Evolutionary conservation across 2,329 filamentous ascomycete species (phyloP), one percentile per base, ranked within the genome.

Genomic region (Atkinsonella hypoxylon): DNA sequence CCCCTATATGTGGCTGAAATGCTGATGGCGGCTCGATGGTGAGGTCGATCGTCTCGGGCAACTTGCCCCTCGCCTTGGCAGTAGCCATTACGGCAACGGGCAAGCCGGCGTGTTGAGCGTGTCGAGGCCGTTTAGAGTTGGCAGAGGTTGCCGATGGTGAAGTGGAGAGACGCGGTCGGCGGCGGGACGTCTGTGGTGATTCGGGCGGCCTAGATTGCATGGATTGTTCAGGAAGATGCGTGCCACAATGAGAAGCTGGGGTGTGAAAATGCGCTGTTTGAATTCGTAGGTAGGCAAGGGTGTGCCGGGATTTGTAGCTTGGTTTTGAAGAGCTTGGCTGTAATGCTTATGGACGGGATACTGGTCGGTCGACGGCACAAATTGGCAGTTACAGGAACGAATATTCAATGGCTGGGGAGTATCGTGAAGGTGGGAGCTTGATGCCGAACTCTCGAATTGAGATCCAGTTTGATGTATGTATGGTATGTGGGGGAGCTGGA

Each of bases 1-100:
- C 83, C 32, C 89, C 89, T 11, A 77, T 74, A 60, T 87, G 81
- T 12, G 88, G 83, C 58, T 85, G 86, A 62, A 90, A 87, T 47
- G 70, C 67, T 34, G 67, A 64, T 18, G 66, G 61, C 22, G 54
- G 56, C 52, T 60, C 58, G 42, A 64, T 64, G 39, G 65, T 64
- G 39, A 64, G 58, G 53, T 70, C 67, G 51, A 67, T 55, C 20
- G 60, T 61, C 50, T 70, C 67, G 55, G 66, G 67, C 47, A 67
- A 59, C 59, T 70, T 71, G 56, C 67, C 68, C 59, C 63, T 63
- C 56, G 65, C 65, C 61, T 62, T 67, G 57, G 62, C 63, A 50
- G 59, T 66, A 47, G 62, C 57, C 66, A 69, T 67, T 50, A 52
- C 49, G 42, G 22, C 22, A 20, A 40, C 42, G 54, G 56, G 50